Evolutionary conservation across 1,284 basidiomycete species (phyloP).

Genomic region (Leucoagaricus sp.): DNA sequence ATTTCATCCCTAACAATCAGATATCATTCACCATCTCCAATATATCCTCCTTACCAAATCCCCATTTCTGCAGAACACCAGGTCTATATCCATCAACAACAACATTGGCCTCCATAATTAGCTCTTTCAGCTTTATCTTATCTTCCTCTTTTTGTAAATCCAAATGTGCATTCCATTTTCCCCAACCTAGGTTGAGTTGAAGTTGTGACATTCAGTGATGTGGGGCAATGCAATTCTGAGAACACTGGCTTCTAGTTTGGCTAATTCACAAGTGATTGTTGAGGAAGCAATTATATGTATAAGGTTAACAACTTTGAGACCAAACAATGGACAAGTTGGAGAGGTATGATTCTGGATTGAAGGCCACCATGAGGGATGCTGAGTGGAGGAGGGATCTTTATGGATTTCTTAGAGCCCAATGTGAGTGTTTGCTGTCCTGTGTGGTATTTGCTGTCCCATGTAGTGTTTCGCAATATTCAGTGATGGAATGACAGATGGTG

Average conservation of each 20-base stretch:
- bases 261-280: slow-evolving; percentile 25
- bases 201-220: slow-evolving; percentile 24
- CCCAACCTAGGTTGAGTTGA: slow-evolving; percentile 27
- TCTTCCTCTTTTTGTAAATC: slow-evolving; percentile 25
- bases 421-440: too few species aligned
- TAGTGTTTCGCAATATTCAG: slow-evolving; percentile 20
- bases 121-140: slow-evolving; percentile 17
- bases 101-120: slow-evolving; percentile 27
- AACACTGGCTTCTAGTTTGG: slow-evolving; percentile 29
- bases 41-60: too few species aligned
- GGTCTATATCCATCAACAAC: too few species aligned
- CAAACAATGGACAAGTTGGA: slow-evolving; percentile 26
- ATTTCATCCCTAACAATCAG: too few species aligned
- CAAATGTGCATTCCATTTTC: slow-evolving; percentile 28
- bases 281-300: slow-evolving; percentile 30
- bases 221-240: slow-evolving; percentile 28
- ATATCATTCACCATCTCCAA: too few species aligned
- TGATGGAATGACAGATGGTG: slow-evolving; percentile 18
- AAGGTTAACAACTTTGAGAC: slow-evolving; percentile 28
- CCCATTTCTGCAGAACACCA: too few species aligned
- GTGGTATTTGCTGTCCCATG: slow-evolving; percentile 24
- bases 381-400: slow-evolving; percentile 17
- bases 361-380: too few species aligned
- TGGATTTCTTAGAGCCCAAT: slow-evolving; percentile 23
- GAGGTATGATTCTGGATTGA: too few species aligned